Base-by-base conservation (phyloP, 140 eudicot species). In the Anethum foeniculum region DNA sequence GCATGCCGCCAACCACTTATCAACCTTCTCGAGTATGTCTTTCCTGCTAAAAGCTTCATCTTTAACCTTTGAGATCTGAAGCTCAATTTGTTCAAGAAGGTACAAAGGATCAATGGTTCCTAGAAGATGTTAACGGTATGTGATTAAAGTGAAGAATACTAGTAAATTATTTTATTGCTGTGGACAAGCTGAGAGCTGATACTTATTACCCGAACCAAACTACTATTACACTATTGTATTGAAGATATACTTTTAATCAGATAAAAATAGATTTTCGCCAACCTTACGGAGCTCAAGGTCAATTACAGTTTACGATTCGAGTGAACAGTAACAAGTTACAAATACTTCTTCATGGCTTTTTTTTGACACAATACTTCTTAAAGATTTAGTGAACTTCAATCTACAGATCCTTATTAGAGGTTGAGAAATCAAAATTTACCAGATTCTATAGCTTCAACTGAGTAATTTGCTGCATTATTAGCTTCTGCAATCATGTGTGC, bases 1-100 rank as follows among this genome's bases (percentile, higher is more conserved):
- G 77, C 97, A 84, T 60, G 98, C 95, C 36, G 94, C 86, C 78
- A 86, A 62, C 98, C 98, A 93, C 80, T 91, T 93, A 27, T 89
- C 90, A 30, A 93, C 88, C 88, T 87, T 89, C 56, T 93, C 98
- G 69, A 93, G 89, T 28, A 93, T 88, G 69, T 93, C 98, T 84
- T 91, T 93, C 81, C 98, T 86, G 79, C 90, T 79, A 75, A 85
- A 84, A 71, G 98, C 93, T 83, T 89, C 97, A 78, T 91, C 98
- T 87, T 93, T 91, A 21, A 80, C 93, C 58, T 89, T 85, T 39
- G 89, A 85, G 79, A 91, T 89, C 82, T 88, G 88, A 44, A 65
- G 80, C 54, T 91, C 98, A n/a, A 93, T 82, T 83, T 89, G 92
- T 44, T 88, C 93, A 34, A 93, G 84, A 11, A 93, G 83, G 81